A percentile compares a stretch with the other conserved stretches of the same genome.
Conservation (phyloP, 2,329 filamentous ascomycete species). For the Phialophora tarda region DNA sequence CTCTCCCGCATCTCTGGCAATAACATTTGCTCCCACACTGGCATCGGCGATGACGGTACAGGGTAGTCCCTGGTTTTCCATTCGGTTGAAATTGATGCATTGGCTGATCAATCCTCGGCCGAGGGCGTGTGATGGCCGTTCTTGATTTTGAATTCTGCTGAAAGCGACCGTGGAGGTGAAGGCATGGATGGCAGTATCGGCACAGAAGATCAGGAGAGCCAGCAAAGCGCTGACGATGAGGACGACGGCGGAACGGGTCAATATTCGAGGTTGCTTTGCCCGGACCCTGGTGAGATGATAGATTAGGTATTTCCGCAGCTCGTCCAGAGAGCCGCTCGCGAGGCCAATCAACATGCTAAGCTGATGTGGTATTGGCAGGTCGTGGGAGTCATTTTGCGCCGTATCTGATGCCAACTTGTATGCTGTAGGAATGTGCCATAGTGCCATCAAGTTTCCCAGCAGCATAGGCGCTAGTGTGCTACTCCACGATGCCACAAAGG, state of each 20-base stretch:
- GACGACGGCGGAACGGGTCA: constrained; percentile 11
- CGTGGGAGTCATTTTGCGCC: background rate
- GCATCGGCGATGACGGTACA: constrained; percentile 20
- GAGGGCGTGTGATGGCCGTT: background rate
- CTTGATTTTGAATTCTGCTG: background rate
- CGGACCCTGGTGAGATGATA: background rate
- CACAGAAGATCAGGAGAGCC: constrained; percentile 7
- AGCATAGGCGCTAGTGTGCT: constrained; percentile 22
- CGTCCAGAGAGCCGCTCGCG: background rate
- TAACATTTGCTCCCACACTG: constrained; percentile 9
- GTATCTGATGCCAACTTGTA: background rate
- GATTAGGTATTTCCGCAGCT: background rate
- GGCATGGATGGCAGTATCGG: constrained; percentile 18
- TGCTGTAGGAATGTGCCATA: constrained; percentile 21
- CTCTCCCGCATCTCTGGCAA: constrained; percentile 17
- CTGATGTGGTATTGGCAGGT: background rate
- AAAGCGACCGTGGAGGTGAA: constrained; percentile 17
- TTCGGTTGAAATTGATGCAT: constrained; percentile 8
- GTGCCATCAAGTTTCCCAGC: constrained; percentile 17
- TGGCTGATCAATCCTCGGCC: background rate
- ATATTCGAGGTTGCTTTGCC: background rate
- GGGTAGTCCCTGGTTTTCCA: constrained; percentile 17
- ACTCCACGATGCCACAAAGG: constrained; percentile 14
- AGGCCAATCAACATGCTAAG: background rate
- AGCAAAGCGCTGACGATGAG: constrained; percentile 11